Percentiles rank a stretch among this genome's conserved stretches.
phyloP scores from a whole-genome alignment of 2,329 filamentous ascomycete genomes.

The Cercospora sojina region DNA sequence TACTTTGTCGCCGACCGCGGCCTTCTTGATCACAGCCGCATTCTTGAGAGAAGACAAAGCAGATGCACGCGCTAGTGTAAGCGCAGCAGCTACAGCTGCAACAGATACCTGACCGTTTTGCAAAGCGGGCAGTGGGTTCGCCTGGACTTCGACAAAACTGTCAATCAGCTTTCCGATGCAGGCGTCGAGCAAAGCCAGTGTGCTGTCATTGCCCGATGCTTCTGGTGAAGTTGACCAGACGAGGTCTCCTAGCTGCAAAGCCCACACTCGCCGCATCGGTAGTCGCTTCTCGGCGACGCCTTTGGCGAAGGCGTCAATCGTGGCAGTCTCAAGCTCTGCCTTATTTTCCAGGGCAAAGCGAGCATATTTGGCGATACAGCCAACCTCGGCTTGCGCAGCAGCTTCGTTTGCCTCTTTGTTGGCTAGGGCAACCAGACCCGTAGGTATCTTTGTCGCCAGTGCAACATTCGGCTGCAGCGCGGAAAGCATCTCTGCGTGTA shows the following conservation, averaged over 20 bases:
- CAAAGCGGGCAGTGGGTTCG: constrained; percentile 74
- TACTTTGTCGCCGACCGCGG: constrained; percentile 62
- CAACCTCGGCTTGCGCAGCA: constrained; percentile 73
- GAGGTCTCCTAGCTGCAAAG: constrained; percentile 69
- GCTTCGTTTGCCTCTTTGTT: constrained; percentile 86
- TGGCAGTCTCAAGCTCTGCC: constrained; percentile 62
- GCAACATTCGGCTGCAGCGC: constrained; percentile 60
- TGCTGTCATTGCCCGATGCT: constrained; percentile 50
- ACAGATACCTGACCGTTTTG: constrained; percentile 81
- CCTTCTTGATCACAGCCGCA: constrained; percentile 59
- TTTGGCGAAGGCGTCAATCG: constrained; percentile 72
- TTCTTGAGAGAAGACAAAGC: constrained; percentile 56
- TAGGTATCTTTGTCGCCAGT: constrained; percentile 65
- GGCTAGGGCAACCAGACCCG: constrained; percentile 66
- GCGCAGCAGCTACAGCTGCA: constrained; percentile 70
- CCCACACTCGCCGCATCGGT: constrained; percentile 75
- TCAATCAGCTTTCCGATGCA: constrained; percentile 60
- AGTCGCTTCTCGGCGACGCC: constrained; percentile 83
- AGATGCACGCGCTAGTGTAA: constrained; percentile 57
- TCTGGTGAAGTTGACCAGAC: constrained; percentile 59
- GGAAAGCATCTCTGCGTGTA: constrained; percentile 78
- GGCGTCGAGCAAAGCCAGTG: constrained; percentile 50
- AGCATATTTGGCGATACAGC: constrained; percentile 66
- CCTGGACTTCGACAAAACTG: constrained; percentile 72
- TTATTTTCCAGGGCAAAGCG: constrained; percentile 61